A percentile compares a stretch with the other conserved stretches of the same genome.
Evolutionary conservation across 2,329 filamentous ascomycete species (phyloP).

Genomic region (Metarhizium rileyi): DNA sequence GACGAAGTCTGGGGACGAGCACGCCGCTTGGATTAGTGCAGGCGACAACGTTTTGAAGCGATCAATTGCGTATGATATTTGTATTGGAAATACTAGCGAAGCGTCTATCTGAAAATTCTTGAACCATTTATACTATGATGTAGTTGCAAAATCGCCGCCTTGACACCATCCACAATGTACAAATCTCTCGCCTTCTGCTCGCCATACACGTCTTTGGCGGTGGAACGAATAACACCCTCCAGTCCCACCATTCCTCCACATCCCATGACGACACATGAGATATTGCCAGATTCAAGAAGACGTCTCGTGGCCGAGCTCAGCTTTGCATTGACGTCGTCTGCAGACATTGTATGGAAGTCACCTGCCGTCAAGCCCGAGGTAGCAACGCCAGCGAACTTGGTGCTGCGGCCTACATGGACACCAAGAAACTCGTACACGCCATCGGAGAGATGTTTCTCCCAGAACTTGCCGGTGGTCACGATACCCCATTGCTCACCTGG

Average conservation of each 20-base stretch:
- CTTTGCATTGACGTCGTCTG: slow-evolving; percentile 51
- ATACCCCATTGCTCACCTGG: slow-evolving; percentile 61
- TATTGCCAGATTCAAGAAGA: slow-evolving; percentile 46
- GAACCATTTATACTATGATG: slow-evolving; percentile 42
- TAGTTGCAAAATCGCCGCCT: slow-evolving; percentile 55
- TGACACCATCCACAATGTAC: slow-evolving; percentile 71
- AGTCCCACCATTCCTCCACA: slow-evolving; percentile 89
- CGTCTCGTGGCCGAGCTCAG: slow-evolving; percentile 61
- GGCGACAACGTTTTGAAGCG: background rate
- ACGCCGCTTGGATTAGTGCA: slow-evolving; percentile 37
- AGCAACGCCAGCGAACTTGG: slow-evolving; percentile 66
- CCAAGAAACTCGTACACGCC: slow-evolving; percentile 60
- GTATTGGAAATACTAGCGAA: background rate
- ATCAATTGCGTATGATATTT: background rate
- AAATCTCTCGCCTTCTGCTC: slow-evolving; percentile 6
- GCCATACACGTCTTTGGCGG: slow-evolving; percentile 45
- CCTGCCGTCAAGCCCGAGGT: slow-evolving; percentile 73
- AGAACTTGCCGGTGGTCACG: slow-evolving; percentile 76
- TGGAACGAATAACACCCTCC: slow-evolving; percentile 63
- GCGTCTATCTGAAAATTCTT: slow-evolving; percentile 23
- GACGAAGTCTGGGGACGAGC: slow-evolving; percentile 86
- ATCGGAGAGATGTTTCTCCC: slow-evolving; percentile 61
- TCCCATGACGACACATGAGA: slow-evolving; percentile 68
- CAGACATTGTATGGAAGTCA: slow-evolving; percentile 64
- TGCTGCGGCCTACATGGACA: slow-evolving; percentile 21